Percentiles rank a stretch among this genome's conserved stretches.
These are phyloP conservation scores for Neopestalotiopsis rosae DNA, from an alignment of 2,329 filamentous ascomycete genomes.

Conservation along the genomic window DNA sequence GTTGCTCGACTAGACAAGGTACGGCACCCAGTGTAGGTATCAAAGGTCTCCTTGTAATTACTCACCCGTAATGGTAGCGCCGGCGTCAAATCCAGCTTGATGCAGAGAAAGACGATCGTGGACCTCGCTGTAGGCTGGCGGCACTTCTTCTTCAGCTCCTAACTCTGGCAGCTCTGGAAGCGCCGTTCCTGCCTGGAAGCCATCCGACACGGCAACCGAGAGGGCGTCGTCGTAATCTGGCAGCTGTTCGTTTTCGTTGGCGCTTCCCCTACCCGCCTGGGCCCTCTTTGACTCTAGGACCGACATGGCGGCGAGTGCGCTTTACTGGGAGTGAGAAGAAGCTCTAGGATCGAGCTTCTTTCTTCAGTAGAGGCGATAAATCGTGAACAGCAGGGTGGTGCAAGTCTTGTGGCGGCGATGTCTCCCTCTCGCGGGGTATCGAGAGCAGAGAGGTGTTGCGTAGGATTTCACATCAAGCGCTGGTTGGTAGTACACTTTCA, in stretches of 20 bases:
- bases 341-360: neutral
- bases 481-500: neutral
- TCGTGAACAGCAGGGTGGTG: neutral
- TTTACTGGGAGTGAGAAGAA: neutral
- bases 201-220: slow-evolving; percentile 11
- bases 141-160: slow-evolving; percentile 46
- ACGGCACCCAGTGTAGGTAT: too few relatives aligned
- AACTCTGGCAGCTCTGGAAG: slow-evolving; percentile 44
- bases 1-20: slow-evolving; percentile 13
- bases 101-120: slow-evolving; percentile 63
- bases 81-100: slow-evolving; percentile 67
- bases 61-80: slow-evolving; percentile 62
- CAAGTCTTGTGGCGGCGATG: neutral
- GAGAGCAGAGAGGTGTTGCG: neutral
- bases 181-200: slow-evolving; percentile 11
- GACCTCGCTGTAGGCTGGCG: slow-evolving; percentile 64
- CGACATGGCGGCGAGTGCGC: slow-evolving; percentile 15
- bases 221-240: neutral
- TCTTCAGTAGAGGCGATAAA: neutral
- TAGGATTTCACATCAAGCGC: neutral
- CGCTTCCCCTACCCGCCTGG: slow-evolving; percentile 11
- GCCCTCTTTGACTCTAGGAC: slow-evolving; percentile 17
- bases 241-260: neutral
- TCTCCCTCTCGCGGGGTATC: neutral
- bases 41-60: neutral